Conservation (phyloP, 208 protist species). For the Trypanosoma mega region DNA sequence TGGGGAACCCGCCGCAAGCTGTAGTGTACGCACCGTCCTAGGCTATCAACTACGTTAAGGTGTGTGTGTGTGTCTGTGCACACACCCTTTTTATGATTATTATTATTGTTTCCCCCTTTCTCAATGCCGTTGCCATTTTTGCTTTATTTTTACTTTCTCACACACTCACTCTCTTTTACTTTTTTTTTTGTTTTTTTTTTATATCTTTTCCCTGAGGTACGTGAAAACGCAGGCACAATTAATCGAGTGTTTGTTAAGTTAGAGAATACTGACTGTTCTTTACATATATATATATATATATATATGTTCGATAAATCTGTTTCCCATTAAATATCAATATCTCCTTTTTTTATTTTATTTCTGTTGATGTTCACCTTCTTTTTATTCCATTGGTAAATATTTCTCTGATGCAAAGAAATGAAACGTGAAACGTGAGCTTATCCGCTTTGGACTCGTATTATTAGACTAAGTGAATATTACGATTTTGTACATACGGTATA, state of each 20-base stretch:
- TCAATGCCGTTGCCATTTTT: background rate
- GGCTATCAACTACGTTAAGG: background rate
- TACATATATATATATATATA: background rate
- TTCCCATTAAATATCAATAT: background rate
- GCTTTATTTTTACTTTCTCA: background rate
- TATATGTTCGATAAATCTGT: too few species aligned
- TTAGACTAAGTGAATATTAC: too few species aligned
- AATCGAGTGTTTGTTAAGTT: too few species aligned
- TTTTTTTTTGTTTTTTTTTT: constrained; percentile 2
- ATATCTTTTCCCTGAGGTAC: background rate
- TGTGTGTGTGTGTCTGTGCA: background rate
- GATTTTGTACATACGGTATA: too few species aligned
- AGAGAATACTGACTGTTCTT: too few species aligned
- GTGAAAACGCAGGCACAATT: too few species aligned
- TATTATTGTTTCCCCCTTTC: background rate
- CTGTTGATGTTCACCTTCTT: background rate
- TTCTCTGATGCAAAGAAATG: background rate
- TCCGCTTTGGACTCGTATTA: background rate
- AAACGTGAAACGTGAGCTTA: background rate
- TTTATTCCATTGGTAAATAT: background rate
- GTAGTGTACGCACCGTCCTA: constrained; percentile 8
- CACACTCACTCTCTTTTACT: background rate
- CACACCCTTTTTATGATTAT: background rate
- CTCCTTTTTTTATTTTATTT: background rate
- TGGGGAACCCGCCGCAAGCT: background rate